These are phyloP conservation scores for Fraxinus albicans DNA, from an alignment of 305 asterid genomes.

Conservation along the genomic window DNA sequence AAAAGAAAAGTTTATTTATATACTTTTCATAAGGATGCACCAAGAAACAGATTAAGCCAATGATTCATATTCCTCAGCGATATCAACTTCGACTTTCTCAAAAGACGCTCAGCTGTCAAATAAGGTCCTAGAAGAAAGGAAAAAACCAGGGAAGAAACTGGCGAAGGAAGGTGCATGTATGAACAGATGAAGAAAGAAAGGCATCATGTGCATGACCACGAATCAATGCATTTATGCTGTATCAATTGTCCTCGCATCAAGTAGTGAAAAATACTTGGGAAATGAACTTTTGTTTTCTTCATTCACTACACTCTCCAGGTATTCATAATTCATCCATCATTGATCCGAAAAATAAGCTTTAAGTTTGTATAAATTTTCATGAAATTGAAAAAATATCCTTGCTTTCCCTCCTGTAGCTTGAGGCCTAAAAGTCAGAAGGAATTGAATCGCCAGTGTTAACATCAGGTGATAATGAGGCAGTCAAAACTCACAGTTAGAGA, in stretches of 20 bases:
- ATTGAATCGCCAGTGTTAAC: constrained; percentile 9
- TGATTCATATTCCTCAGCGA: not conserved
- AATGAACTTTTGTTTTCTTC: not conserved
- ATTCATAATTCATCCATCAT: constrained; percentile 13
- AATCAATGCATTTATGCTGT: constrained; percentile 8
- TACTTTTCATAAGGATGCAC: not conserved
- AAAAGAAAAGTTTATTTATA: not conserved
- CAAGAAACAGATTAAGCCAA: not conserved
- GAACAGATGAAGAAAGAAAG: constrained; percentile 18
- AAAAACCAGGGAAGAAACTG: constrained; percentile 11
- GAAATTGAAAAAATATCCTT: constrained; percentile 12
- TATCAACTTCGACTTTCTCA: not conserved
- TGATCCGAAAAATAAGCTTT: constrained; percentile 14
- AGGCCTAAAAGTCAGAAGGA: constrained; percentile 16
- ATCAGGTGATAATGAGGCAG: not conserved
- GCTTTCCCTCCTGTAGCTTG: constrained; percentile 18
- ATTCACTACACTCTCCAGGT: not conserved
- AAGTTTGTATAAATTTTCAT: not conserved
- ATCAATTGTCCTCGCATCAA: constrained; percentile 5
- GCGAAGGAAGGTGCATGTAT: not conserved
- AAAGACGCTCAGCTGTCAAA: not conserved
- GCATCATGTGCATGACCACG: constrained; percentile 1
- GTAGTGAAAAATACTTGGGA: not conserved
- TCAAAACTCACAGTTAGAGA: constrained; percentile 1
- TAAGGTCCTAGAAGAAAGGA: not conserved